phyloP scores from a whole-genome alignment of 306 rosid genomes.

The Amphicarpaea edgeworthii region DNA sequence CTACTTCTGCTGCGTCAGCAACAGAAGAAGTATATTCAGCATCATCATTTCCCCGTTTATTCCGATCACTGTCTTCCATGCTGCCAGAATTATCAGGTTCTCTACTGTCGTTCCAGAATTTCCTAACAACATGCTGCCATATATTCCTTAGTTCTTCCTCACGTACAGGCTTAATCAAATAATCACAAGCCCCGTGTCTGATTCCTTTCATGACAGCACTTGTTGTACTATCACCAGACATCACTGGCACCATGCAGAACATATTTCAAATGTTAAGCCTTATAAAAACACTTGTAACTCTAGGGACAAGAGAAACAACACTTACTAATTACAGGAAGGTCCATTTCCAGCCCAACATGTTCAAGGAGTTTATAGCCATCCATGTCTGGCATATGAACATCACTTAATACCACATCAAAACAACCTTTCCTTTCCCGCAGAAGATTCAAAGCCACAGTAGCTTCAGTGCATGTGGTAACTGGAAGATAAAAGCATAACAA shows the following conservation, averaged over 20 bases:
- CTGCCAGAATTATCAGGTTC: slow-evolving; percentile 68
- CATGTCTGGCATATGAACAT: slow-evolving; percentile 89
- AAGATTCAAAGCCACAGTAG: slow-evolving; percentile 74
- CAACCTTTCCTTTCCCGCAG: slow-evolving; percentile 73
- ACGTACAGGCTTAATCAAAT: slow-evolving; percentile 76
- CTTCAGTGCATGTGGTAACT: slow-evolving; percentile 73
- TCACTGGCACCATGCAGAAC: slow-evolving; percentile 62
- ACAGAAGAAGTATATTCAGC: slow-evolving; percentile 61
- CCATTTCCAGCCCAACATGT: slow-evolving; percentile 79
- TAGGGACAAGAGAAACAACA: slow-evolving; percentile 20
- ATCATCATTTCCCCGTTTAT: slow-evolving; percentile 60
- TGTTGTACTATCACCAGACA: slow-evolving; percentile 79
- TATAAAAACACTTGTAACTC: slow-evolving; percentile 5
- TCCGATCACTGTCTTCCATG: slow-evolving; percentile 63
- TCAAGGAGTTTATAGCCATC: slow-evolving; percentile 83
- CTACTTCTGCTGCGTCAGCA: slow-evolving; percentile 60
- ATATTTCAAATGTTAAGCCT: slow-evolving; percentile 22
- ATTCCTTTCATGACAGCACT: slow-evolving; percentile 78
- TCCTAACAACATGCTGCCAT: slow-evolving; percentile 84
- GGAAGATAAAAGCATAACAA: slow-evolving; percentile 34
- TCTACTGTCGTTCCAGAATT: slow-evolving; percentile 61
- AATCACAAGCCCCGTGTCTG: slow-evolving; percentile 81
- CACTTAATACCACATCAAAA: slow-evolving; percentile 83
- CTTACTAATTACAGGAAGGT: slow-evolving; percentile 87
- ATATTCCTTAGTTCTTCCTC: slow-evolving; percentile 76